Conservation (phyloP, 768 basidiomycete species). For the Leccinum uliginosum region DNA sequence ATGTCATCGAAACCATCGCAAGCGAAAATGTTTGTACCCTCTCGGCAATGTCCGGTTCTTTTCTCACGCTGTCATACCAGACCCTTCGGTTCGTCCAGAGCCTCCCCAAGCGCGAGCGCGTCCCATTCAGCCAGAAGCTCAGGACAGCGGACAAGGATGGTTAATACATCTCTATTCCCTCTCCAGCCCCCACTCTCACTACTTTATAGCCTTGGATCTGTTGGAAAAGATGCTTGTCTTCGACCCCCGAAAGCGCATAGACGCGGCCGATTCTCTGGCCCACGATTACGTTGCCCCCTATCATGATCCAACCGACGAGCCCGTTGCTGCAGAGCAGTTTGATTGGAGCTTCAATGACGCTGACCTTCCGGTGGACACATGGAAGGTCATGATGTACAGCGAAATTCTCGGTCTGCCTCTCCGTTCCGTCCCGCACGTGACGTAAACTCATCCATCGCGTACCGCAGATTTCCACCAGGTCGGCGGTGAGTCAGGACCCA, state of each 20-base stretch:
- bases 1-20: conserved; percentile 98
- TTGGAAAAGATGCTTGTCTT: conserved; percentile 99
- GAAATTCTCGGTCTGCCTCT: conserved; percentile 81
- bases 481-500: conserved; percentile 42
- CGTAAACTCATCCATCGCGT: background rate
- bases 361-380: conserved; percentile 95
- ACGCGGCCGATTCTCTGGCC: conserved; percentile 80
- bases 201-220: conserved; percentile 74
- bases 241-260: conserved; percentile 96
- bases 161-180: conserved; percentile 32
- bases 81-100: conserved; percentile 99
- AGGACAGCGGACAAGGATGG: conserved; percentile 83
- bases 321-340: conserved; percentile 87
- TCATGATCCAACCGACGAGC: conserved; percentile 98
- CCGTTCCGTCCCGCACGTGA: background rate
- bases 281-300: conserved; percentile 97
- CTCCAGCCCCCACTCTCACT: conserved; percentile 2
- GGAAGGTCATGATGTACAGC: conserved; percentile 99
- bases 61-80: conserved; percentile 39
- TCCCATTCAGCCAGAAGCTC: conserved; percentile 94
- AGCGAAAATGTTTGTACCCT: conserved; percentile 81
- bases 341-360: conserved; percentile 99
- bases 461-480: conserved; percentile 76
- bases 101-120: conserved; percentile 90
- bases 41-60: background rate